Evolutionary conservation across 306 rosid species (phyloP), one percentile per base, ranked within the genome.

Genomic region (Alnus glutinosa): DNA sequence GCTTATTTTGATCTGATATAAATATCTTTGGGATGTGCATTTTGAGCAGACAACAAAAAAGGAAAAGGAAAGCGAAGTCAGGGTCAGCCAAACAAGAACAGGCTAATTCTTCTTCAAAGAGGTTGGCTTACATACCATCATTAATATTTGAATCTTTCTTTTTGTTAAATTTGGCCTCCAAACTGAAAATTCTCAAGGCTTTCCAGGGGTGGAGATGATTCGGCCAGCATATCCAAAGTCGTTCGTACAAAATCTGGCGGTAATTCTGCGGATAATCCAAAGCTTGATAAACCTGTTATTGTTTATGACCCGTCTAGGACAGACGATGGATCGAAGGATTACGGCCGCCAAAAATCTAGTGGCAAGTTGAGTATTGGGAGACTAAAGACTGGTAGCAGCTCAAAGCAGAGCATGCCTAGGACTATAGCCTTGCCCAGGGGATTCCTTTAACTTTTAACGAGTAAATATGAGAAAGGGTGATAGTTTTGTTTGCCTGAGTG

Each of bases 11-110:
- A 78, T 68, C 62, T 73, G 54, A 79, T 66, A 5, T 14, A 13
- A 36, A 18, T 36, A 7, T 64, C 71, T 78, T 18, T 52, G 71
- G 74, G 71, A 48, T 83, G 78, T 80, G 77, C 63, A 73, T 83
- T 34, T 80, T 78, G 50, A 84, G 82, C 85, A 89, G 92, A 73
- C 79, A 69, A 44, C 78, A 67, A 73, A 87, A 82, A 80, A 70
- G 57, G 32, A 80, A 78, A 48, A 71, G 73, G 71, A 85, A 74
- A 55, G 30, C 81, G 1, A 70, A 79, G 62, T 48, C 79, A 4
- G 74, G 75, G 74, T 64, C 85, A 32, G 71, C 59, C 16, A 82
- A 82, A 46, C 77, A 75, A 52, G 63, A 15, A 34, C 83, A 87
- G 16, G 67, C 42, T 54, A 47, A 54, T 54, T 74, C 76, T 72